phyloP scores from a whole-genome alignment of 306 rosid genomes.

The Cucurbita argyrosperma region DNA sequence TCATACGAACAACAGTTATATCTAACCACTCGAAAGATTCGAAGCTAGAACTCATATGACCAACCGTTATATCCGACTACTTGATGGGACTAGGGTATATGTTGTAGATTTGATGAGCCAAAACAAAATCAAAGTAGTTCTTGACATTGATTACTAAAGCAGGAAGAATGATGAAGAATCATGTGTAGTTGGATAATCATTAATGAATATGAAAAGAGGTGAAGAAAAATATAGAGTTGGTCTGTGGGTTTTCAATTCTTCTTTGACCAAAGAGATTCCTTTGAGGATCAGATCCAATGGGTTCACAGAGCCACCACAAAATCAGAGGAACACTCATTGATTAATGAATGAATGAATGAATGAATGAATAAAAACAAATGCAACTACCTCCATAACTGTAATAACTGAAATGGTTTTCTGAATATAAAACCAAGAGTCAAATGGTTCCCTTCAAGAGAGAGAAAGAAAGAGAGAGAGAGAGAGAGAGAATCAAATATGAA shows the following conservation, averaged over 20 bases:
- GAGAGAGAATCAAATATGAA: conserved; percentile 2
- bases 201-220: not conserved
- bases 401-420: not conserved
- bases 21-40: too few species aligned
- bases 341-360: not conserved
- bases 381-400: conserved; percentile 11
- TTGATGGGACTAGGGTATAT: too few species aligned
- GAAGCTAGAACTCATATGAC: too few species aligned
- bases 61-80: too few species aligned
- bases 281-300: conserved; percentile 1
- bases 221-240: not conserved
- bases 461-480: not conserved
- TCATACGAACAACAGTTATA: too few species aligned
- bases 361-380: conserved; percentile 2
- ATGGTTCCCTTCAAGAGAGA: not conserved
- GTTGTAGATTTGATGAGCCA: not conserved
- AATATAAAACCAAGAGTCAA: not conserved
- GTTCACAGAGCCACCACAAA: not conserved
- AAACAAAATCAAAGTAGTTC: not conserved
- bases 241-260: conserved; percentile 1
- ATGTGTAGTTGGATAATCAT: not conserved
- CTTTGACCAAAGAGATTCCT: conserved; percentile 8
- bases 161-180: not conserved
- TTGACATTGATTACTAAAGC: not conserved
- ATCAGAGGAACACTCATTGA: not conserved